These are phyloP conservation scores for Trichoderma sp. DNA, from an alignment of 2,329 filamentous ascomycete genomes.

Conservation along the genomic window DNA sequence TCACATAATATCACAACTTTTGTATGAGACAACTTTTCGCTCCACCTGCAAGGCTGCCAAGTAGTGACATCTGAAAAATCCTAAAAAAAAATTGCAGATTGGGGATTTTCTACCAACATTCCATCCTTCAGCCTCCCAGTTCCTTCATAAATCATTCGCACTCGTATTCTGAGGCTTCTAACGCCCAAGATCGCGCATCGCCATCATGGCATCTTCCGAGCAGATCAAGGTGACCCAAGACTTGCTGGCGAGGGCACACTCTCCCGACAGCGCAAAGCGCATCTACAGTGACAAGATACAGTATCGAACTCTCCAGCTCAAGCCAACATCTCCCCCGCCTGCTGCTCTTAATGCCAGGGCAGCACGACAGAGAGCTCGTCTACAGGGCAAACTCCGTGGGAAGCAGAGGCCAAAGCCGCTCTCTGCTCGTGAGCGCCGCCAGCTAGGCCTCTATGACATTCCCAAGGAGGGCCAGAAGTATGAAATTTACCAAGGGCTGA, in stretches of 20 bases:
- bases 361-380: conserved; percentile 49
- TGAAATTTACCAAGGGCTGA: conserved; percentile 70
- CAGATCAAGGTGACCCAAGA: conserved; percentile 49
- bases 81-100: not conserved
- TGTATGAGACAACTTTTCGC: not conserved
- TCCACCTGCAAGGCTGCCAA: conserved; percentile 21
- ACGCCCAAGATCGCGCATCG: not conserved
- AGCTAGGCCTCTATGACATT: conserved; percentile 69
- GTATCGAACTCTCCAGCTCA: conserved; percentile 75
- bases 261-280: conserved; percentile 63
- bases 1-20: no score
- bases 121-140: not conserved
- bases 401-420: conserved; percentile 63
- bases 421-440: conserved; percentile 74
- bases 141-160: not conserved
- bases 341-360: conserved; percentile 53
- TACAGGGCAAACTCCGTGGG: conserved; percentile 44
- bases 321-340: conserved; percentile 67
- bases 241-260: conserved; percentile 76
- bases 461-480: conserved; percentile 62
- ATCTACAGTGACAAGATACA: conserved; percentile 82
- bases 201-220: conserved; percentile 33
- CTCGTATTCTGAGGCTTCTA: not conserved
- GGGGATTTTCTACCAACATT: not conserved
- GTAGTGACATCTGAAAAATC: not conserved